phyloP scores from a whole-genome alignment of 768 basidiomycete species.

The Mrakia frigida region DNA sequence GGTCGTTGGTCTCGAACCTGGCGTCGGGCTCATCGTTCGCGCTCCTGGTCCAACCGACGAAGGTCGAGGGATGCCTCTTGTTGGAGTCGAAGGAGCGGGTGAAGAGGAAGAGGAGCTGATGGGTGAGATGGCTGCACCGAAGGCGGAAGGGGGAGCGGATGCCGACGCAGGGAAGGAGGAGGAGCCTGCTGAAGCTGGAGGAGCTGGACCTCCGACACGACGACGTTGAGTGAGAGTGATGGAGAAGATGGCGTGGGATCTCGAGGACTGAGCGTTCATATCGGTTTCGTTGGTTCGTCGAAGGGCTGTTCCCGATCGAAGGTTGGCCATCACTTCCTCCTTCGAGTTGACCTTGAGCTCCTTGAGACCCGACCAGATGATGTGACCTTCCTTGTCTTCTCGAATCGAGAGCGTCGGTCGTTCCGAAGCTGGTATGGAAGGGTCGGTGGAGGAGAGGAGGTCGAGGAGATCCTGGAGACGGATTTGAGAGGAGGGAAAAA shows the following conservation, averaged over 20 bases:
- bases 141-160: neutral
- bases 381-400: constrained; percentile 93
- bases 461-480: constrained; percentile 72
- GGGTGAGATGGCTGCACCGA: neutral
- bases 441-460: constrained; percentile 56
- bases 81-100: constrained; percentile 12
- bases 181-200: constrained; percentile 6
- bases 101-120: neutral
- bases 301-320: constrained; percentile 82
- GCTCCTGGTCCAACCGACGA: neutral
- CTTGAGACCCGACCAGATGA: constrained; percentile 92
- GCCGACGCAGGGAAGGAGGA: neutral
- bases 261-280: constrained; percentile 97
- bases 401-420: constrained; percentile 68
- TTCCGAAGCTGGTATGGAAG: constrained; percentile 59
- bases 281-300: constrained; percentile 94
- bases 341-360: constrained; percentile 82
- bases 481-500: neutral
- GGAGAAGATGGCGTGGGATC: constrained; percentile 98
- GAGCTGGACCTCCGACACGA: constrained; percentile 34
- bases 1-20: constrained; percentile 29
- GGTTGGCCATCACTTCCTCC: constrained; percentile 77
- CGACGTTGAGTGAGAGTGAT: constrained; percentile 89
- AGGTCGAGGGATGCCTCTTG: constrained; percentile 26
- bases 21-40: constrained; percentile 29